These are phyloP conservation scores for Fagus sylvatica DNA, from an alignment of 306 rosid species.

Conservation along the genomic window DNA sequence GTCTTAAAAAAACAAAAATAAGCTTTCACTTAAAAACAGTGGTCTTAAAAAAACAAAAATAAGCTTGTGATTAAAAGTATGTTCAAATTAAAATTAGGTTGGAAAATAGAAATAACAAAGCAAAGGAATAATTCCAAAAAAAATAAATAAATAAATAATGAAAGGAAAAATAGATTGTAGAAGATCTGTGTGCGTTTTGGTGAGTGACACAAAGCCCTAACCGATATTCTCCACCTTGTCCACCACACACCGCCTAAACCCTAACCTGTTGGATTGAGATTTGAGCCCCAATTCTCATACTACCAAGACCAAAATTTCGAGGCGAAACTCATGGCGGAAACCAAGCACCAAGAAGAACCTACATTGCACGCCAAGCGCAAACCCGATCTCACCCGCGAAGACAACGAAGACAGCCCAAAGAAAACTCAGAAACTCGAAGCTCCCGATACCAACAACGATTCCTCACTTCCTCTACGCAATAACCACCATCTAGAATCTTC, in stretches of 20 bases:
- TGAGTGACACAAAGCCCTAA: not conserved
- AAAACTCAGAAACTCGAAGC: conserved; percentile 54
- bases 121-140: too few relatives aligned
- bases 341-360: conserved; percentile 41
- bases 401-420: conserved; percentile 35
- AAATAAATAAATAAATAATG: too few relatives aligned
- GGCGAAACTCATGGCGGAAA: conserved; percentile 59
- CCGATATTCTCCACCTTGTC: not conserved
- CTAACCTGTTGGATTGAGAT: not conserved
- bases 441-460: not conserved
- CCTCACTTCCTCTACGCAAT: conserved; percentile 8
- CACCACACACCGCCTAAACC: conserved; percentile 1
- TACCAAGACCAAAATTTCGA: not conserved
- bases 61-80: too few relatives aligned
- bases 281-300: not conserved
- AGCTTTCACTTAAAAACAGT: too few relatives aligned
- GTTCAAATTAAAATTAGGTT: too few relatives aligned
- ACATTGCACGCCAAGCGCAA: conserved; percentile 66
- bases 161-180: too few relatives aligned
- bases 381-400: conserved; percentile 41
- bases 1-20: too few relatives aligned
- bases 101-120: too few relatives aligned
- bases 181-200: too few relatives aligned
- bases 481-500: conserved; percentile 12
- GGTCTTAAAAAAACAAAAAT: too few relatives aligned